Evolutionary conservation across 108 stramenopile species (phyloP).

Genomic region (Cyclotella cryptica): DNA sequence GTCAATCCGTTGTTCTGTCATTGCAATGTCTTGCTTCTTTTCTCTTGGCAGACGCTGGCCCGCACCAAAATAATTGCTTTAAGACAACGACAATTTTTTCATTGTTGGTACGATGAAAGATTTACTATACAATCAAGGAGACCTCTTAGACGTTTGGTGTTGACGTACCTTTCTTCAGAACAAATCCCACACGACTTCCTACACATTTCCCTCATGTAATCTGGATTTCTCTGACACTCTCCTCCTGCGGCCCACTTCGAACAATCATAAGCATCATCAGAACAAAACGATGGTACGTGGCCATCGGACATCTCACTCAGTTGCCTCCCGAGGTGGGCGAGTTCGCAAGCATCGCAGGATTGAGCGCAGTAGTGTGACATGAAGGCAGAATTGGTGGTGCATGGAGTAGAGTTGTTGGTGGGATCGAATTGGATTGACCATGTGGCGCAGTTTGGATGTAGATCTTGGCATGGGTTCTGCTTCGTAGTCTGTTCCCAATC

Average conservation of each 20-base stretch:
- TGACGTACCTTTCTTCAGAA: constrained; percentile 21
- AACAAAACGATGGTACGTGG: constrained; percentile 5
- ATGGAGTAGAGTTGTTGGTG: constrained; percentile 10
- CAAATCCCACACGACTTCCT: constrained; percentile 15
- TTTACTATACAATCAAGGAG: neutral
- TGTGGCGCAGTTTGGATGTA: neutral
- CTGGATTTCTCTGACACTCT: constrained; percentile 53
- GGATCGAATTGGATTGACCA: neutral
- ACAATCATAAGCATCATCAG: constrained; percentile 40
- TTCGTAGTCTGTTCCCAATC: neutral
- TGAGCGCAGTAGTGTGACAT: constrained; percentile 41
- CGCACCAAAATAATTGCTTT: constrained; percentile 13
- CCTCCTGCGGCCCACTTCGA: constrained; percentile 45
- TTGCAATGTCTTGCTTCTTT: neutral
- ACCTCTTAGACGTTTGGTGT: too few relatives aligned
- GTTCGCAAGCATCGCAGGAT: constrained; percentile 20
- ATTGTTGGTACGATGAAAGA: too few relatives aligned
- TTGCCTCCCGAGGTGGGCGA: neutral
- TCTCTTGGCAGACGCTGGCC: neutral
- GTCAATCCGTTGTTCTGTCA: constrained; percentile 1
- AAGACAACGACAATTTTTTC: neutral
- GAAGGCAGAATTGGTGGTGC: constrained; percentile 51
- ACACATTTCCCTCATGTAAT: constrained; percentile 47
- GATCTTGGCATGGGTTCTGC: constrained; percentile 3
- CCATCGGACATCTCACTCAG: neutral